Evolutionary conservation across 176 grass and related monocot genomes (phyloP), one percentile per base, ranked within the genome.

Genomic region (Secale cereale): DNA sequence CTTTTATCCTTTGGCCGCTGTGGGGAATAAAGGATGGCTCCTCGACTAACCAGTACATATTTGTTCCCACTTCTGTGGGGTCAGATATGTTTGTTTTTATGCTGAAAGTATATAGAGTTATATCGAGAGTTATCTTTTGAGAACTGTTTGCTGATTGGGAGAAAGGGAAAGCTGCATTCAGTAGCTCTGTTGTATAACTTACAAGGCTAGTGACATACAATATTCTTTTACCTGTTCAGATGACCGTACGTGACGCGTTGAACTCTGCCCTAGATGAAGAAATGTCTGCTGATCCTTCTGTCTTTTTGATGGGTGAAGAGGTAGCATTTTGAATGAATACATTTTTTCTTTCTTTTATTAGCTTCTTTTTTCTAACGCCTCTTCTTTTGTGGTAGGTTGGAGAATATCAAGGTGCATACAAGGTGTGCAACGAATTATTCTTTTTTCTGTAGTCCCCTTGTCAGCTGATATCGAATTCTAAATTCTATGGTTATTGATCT

Each of bases 281-380:
- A 82, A 98, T 98, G 96, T 91, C 96, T 65, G 93, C 96, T 20
- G 96, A 98, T 81, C 96, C 96, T 60, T 94, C 90, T 79, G 96
- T 98, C 85, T 94, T 98, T 80, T 25, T 98, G 81, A 98, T 98
- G 93, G 93, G 96, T 15, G 96, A 98, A 94, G 96, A 98, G 93
- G 96, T 98, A 85, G n/a, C 11, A 30, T 23, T 85, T 59, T 64
- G 23, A 79, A 56, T 35, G 19, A 65, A 37, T 29, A 46, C 28
- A 39, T 74, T 3, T 68, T 20, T 13, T 40, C 2, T 29, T 59
- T 4, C 71, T 37, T 59, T 83, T 20, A 63, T 11, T 77, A 9
- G 22, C 12, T 74, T 74, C 20, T 52, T 40, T 43, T 43, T 77
- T 57, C 56, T 87, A 74, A 85, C 81, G 40, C 52, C 26, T 45